These are phyloP conservation scores for Solanum acaule DNA, from an alignment of 257 asterid genomes.

Conservation along the genomic window DNA sequence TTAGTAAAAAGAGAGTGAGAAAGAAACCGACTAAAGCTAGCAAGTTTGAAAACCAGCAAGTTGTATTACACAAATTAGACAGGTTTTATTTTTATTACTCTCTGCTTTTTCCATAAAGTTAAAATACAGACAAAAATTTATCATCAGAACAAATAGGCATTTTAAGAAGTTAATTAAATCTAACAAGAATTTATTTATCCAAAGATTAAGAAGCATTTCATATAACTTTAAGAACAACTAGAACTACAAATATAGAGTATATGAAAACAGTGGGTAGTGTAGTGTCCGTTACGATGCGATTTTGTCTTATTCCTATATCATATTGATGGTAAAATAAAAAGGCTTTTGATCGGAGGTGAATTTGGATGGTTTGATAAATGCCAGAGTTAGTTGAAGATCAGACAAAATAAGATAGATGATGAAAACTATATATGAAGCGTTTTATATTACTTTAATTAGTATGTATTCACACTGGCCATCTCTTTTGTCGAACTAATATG, in stretches of 20 bases:
- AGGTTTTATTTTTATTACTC: neutral
- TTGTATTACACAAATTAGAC: neutral
- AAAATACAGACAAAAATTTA: neutral
- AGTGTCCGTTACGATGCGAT: neutral
- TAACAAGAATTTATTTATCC: neutral
- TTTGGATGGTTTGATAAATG: neutral
- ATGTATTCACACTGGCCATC: neutral
- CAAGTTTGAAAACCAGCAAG: neutral
- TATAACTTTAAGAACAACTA: neutral
- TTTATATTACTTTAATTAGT: neutral
- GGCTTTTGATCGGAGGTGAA: neutral
- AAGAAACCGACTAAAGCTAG: neutral
- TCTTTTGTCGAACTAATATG: too few relatives aligned
- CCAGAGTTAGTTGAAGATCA: neutral
- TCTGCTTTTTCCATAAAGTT: neutral
- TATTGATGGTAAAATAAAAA: neutral
- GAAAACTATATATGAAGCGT: neutral
- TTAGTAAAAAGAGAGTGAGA: neutral
- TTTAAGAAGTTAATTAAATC: neutral
- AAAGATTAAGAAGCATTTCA: neutral
- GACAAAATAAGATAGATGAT: neutral
- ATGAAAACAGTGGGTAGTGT: neutral
- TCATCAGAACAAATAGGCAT: neutral
- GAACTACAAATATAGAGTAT: neutral
- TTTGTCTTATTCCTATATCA: neutral